A percentile compares a stretch with the other conserved stretches of the same genome.
Conservation (phyloP, 1,284 basidiomycete genomes). For the Irpex lacteus region DNA sequence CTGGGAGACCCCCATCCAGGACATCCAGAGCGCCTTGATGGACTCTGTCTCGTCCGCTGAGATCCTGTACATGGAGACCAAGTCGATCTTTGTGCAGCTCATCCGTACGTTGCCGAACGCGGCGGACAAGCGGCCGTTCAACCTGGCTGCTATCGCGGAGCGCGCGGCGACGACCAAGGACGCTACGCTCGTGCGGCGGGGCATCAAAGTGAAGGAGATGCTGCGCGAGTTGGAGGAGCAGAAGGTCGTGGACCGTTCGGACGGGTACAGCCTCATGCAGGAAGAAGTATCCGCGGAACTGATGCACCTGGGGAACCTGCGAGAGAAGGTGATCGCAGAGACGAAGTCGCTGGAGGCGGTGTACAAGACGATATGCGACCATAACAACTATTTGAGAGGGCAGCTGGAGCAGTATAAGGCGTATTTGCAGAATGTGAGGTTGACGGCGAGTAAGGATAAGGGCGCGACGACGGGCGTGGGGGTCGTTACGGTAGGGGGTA, state of each 20-base stretch:
- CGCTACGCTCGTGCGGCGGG: conserved; percentile 89
- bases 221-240: conserved; percentile 92
- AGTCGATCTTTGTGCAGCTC: conserved; percentile 98
- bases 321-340: conserved; percentile 94
- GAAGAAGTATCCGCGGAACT: conserved; percentile 97
- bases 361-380: conserved; percentile 98
- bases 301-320: conserved; percentile 92
- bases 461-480: conserved; percentile 85
- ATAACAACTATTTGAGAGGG: conserved; percentile 94
- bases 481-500: conserved; percentile 93
- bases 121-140: conserved; percentile 84
- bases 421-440: conserved; percentile 95
- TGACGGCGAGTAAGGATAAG: conserved; percentile 86
- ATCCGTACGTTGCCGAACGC: conserved; percentile 91
- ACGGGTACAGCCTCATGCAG: conserved; percentile 93
- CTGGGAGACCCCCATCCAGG: conserved; percentile 99
- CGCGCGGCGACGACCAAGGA: conserved; percentile 97
- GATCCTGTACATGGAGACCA: conserved; percentile 99
- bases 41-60: conserved; percentile 97
- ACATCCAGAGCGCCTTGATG: conserved; percentile 95
- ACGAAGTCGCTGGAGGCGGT: conserved; percentile 92
- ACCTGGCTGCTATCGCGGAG: conserved; percentile 89
- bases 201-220: conserved; percentile 99
- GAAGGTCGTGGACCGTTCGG: conserved; percentile 79
- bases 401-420: conserved; percentile 99